phyloP scores from a whole-genome alignment of 2,329 filamentous ascomycete genomes.

The Podosphaera leucotricha region DNA sequence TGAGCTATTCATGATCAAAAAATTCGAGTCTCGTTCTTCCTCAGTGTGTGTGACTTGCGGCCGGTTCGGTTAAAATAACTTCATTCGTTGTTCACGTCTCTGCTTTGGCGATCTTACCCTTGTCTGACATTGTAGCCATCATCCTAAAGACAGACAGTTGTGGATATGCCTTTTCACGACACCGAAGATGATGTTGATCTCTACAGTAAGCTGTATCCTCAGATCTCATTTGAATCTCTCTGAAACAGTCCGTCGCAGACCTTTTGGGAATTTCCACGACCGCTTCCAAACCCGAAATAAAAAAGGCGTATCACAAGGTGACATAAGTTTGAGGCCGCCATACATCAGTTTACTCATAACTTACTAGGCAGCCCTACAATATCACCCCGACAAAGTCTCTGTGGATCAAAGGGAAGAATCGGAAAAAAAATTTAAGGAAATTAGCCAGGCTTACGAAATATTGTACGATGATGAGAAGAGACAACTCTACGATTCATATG shows the following conservation, averaged over 20 bases:
- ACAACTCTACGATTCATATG: conserved; percentile 73
- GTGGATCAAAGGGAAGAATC: conserved; percentile 65
- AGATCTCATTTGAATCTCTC: background rate
- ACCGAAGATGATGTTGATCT: conserved; percentile 26
- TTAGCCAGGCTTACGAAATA: conserved; percentile 92
- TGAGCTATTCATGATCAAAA: background rate
- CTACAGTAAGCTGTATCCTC: conserved; percentile 25
- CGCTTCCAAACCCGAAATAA: conserved; percentile 61
- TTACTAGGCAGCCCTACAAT: conserved; percentile 52
- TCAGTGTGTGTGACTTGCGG: too few species aligned
- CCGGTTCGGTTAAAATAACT: background rate
- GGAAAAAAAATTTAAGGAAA: conserved; percentile 77
- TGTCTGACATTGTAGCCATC: background rate
- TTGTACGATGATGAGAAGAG: conserved; percentile 89
- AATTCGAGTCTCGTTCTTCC: background rate
- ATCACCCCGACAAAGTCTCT: conserved; percentile 89
- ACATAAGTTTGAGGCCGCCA: conserved; percentile 2
- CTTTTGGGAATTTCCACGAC: conserved; percentile 52
- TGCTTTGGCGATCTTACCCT: background rate
- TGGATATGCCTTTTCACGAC: conserved; percentile 13
- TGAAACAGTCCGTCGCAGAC: conserved; percentile 25
- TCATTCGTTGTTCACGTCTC: background rate
- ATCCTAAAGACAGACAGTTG: conserved; percentile 1
- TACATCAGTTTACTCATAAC: conserved; percentile 7
- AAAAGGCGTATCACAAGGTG: conserved; percentile 91